Base-by-base conservation (phyloP, 208 protist genomes). In the Leishmania tropica region DNA sequence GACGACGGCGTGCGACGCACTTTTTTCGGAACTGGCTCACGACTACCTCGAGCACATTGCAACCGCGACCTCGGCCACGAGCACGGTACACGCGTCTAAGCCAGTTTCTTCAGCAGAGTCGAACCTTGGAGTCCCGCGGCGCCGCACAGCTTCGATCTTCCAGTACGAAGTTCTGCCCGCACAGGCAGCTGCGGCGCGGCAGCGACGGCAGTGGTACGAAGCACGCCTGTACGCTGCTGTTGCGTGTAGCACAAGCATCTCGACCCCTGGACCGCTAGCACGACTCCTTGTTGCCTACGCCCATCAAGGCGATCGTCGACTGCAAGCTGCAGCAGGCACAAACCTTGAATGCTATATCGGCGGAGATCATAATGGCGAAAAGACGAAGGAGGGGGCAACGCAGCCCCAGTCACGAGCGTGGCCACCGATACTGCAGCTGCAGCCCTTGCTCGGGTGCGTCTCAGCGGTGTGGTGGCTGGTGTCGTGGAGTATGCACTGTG, bases 401-500 rank as follows among this genome's bases (percentile, higher is more conserved):
- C 15, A 73, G 11, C 42, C 31, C 31, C 77, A 19, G 45, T 60
- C 47, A 56, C 80, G 45, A 31, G 53, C 7, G 37, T 42, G 24
- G 47, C 47, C 15, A 42, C 40, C 37, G 54, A 62, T 21, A 8
- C 68, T 17, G 77, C 56, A 51, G 56, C 31, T 48, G 53, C 78
- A 3, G 64, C 35, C 40, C 76, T 77, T 37, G 75, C 75, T 10
- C 60, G 28, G 11, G 78, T 75, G 42, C 84, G 84, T 7, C 35
- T 88, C 53, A 80, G 83, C 71, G 92, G 92, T 72, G 85, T 96
- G 10, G 80, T 94, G 1, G 85, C 89, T 21, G 92, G 92, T 75
- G 64, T 96, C 35, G 58, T 96, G n/a, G 90, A 94, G 72, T 92
- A 90, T 84, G 77, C 92, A 8, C 77, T 94, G 81, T 85, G 79